These are phyloP conservation scores for Thielaviopsis populi DNA, from an alignment of 2,329 filamentous ascomycete species.

Conservation along the genomic window DNA sequence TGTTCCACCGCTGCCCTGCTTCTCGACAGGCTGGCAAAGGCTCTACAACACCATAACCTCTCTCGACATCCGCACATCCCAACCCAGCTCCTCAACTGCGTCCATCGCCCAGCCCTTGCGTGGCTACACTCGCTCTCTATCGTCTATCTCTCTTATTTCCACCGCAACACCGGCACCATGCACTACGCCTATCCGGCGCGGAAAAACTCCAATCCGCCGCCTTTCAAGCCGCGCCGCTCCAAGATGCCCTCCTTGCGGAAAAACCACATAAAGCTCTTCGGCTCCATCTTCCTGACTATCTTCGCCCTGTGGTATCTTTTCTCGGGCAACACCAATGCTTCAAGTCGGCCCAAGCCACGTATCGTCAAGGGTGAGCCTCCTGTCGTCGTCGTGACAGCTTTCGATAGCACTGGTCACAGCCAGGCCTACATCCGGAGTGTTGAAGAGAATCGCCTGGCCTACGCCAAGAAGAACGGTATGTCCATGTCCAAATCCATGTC, in stretches of 20 bases:
- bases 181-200: constrained; percentile 81
- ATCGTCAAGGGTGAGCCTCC: constrained; percentile 35
- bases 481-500: constrained; percentile 19
- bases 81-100: not conserved
- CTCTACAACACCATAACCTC: not conserved
- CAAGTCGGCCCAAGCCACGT: constrained; percentile 14
- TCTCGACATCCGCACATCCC: not conserved
- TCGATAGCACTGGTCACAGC: constrained; percentile 40
- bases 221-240: constrained; percentile 49
- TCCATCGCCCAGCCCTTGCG: not conserved
- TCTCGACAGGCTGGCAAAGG: constrained; percentile 2
- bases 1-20: not conserved
- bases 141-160: not conserved
- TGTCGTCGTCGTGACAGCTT: constrained; percentile 69
- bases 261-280: constrained; percentile 45
- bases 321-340: constrained; percentile 22
- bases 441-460: constrained; percentile 67
- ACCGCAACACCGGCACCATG: constrained; percentile 37
- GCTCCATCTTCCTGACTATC: constrained; percentile 38
- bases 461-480: constrained; percentile 75
- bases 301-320: constrained; percentile 48
- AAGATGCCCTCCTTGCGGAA: constrained; percentile 40
- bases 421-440: constrained; percentile 55
- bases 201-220: constrained; percentile 63
- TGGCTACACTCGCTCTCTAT: not conserved